These are phyloP conservation scores for Scutellaria minor DNA, from an alignment of 257 asterid genomes.

Conservation along the genomic window DNA sequence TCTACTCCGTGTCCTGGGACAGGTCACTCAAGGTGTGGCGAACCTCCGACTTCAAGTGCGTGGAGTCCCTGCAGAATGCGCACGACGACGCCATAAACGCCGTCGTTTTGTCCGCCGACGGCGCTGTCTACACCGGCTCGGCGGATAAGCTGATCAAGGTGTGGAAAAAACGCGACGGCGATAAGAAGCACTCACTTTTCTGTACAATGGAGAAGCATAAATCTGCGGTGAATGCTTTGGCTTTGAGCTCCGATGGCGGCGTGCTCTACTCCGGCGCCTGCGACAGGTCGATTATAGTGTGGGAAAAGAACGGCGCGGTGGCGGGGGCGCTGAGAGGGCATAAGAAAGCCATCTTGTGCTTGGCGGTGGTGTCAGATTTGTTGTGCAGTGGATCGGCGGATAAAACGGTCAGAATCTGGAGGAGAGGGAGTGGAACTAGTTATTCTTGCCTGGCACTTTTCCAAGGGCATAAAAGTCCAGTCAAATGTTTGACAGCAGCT, in stretches of 20 bases:
- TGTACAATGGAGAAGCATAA: conserved; percentile 65
- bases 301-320: conserved; percentile 59
- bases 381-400: conserved; percentile 89
- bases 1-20: conserved; percentile 91
- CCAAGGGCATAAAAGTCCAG: conserved; percentile 78
- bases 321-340: conserved; percentile 82
- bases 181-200: conserved; percentile 41
- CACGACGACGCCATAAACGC: conserved; percentile 85
- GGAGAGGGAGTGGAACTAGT: conserved; percentile 57
- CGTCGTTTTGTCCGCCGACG: conserved; percentile 52
- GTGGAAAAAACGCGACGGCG: conserved; percentile 54
- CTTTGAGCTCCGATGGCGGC: conserved; percentile 60
- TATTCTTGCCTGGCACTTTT: conserved; percentile 69
- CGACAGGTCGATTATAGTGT: conserved; percentile 74
- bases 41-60: conserved; percentile 66
- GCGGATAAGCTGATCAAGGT: conserved; percentile 68
- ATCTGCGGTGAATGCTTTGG: conserved; percentile 83
- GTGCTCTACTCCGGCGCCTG: conserved; percentile 85
- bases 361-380: conserved; percentile 62
- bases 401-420: conserved; percentile 74
- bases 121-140: conserved; percentile 69
- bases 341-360: conserved; percentile 64
- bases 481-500: conserved; percentile 70
- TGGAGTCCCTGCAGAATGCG: conserved; percentile 70
- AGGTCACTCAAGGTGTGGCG: conserved; percentile 76